Evolutionary conservation across 2,329 filamentous ascomycete genomes (phyloP).

Genomic region (Chaetoscypha palmicola): DNA sequence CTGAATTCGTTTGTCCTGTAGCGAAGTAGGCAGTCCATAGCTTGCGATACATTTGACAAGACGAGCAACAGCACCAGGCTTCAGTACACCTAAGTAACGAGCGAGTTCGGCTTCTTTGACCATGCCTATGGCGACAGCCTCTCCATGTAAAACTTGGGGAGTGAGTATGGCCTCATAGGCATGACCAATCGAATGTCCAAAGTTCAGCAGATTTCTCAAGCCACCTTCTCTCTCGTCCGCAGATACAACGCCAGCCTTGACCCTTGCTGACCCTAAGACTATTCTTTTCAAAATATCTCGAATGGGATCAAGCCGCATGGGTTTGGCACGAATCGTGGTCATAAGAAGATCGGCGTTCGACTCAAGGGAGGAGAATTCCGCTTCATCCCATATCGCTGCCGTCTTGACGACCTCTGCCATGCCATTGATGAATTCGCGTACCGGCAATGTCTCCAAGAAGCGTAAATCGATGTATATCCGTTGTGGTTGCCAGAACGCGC

Average conservation of each 20-base stretch:
- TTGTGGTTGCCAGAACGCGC: slow-evolving; percentile 92
- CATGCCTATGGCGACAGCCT: slow-evolving; percentile 96
- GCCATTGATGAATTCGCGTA: slow-evolving; percentile 92
- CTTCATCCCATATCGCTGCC: slow-evolving; percentile 89
- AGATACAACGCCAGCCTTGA: slow-evolving; percentile 92
- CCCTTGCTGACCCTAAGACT: slow-evolving; percentile 81
- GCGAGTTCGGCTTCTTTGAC: slow-evolving; percentile 94
- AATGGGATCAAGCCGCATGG: slow-evolving; percentile 62
- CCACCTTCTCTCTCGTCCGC: slow-evolving; percentile 92
- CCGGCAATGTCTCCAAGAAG: slow-evolving; percentile 84
- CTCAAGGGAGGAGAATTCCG: slow-evolving; percentile 79
- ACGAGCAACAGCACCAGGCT: slow-evolving; percentile 80
- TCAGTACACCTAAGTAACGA: slow-evolving; percentile 77
- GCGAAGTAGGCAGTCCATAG: slow-evolving; percentile 80
- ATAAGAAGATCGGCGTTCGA: slow-evolving; percentile 73
- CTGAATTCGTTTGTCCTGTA: slow-evolving; percentile 75
- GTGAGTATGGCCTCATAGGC: slow-evolving; percentile 93
- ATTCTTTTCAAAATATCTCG: slow-evolving; percentile 65
- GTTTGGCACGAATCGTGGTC: slow-evolving; percentile 57
- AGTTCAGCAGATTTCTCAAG: slow-evolving; percentile 89
- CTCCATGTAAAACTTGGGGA: slow-evolving; percentile 90
- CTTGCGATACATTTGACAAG: slow-evolving; percentile 90
- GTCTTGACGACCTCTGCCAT: slow-evolving; percentile 99
- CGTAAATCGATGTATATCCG: slow-evolving; percentile 90
- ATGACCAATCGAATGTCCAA: slow-evolving; percentile 96